Base-by-base conservation (phyloP, 495 filamentous ascomycete species). In the Sphaerosporella brunnea region DNA sequence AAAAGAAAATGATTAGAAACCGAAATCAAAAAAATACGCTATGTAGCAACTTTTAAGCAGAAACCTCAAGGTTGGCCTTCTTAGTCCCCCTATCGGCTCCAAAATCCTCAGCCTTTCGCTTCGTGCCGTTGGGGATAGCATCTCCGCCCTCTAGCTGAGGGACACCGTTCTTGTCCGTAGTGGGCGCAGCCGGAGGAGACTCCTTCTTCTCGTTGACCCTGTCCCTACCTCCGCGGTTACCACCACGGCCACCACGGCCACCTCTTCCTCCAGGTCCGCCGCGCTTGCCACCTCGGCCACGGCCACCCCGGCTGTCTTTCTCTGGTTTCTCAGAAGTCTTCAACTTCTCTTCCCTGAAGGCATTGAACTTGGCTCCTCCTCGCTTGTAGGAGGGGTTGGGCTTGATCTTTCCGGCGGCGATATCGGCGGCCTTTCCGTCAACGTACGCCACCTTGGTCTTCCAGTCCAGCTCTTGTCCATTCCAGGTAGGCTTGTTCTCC, bases 361-460 rank as follows among this genome's bases (percentile, higher is more conserved):
- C 53, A 23, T 46, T 56, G 23, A 49, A 48, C 4, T 41, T 52
- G 36, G 48, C 23, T n/a, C n/a, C n/a, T 38, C 26, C 48, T 50
- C 48, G 65, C 52, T 39, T 35, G 28, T n/a, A 49, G 43, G 32
- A 36, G 45, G 13, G 34, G 47, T 64, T 73, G 35, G 77, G 72
- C 54, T 73, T 64, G 32, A 92, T 63, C 36, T 72, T 74, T 23
- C 83, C 87, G 5, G 76, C 72, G 51, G 75, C 71, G 64, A 92
- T 93, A 21, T 83, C 77, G 44, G 74, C 62, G 28, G 70, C 69
- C 69, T 94, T 93, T 61, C 75, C 71, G 20, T 83, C 74, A 44
- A 78, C 73, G 62, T 97, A 97, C n/a, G 76, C 77, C 53, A 74
- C 73, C 76, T 96, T 96, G 64, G 74, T 76, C 71, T 78, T 83